Base-by-base conservation (phyloP, 2,329 filamentous ascomycete species). In the Amphichorda felina region DNA sequence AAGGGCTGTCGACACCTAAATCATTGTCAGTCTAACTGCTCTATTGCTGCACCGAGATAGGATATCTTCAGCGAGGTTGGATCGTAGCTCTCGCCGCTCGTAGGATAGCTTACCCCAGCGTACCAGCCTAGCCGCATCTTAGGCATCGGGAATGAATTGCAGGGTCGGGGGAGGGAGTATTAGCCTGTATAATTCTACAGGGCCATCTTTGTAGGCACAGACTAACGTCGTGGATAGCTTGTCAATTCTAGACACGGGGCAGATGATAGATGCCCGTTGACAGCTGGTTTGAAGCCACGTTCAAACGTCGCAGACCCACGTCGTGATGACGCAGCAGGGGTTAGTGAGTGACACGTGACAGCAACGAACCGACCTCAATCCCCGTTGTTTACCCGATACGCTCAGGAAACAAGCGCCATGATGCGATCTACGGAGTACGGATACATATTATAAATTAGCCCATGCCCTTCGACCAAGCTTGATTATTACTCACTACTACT, bases 1-100 rank as follows among this genome's bases (percentile, higher is more conserved):
- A 54, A 94, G 78, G 60, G 79, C 79, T 57, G 82, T 79, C 37
- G 89, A 95, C 59, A 76, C 71, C 82, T 87, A 47, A 11, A 31
- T 6, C 7, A 30, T 24, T 13, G 21, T 25, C 29, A 31, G 27
- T 17, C n/a, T 25, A 22, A 25, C 9, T 24, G 15, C 7, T 30
- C 5, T n/a, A n/a, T n/a, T n/a, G n/a, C n/a, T n/a, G n/a, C n/a
- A n/a, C n/a, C n/a, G n/a, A n/a, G n/a, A n/a, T n/a, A n/a, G n/a
- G n/a, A n/a, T n/a, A 8, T 33, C 9, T 17, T 8, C 10, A 15
- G 30, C 19, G 30, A 25, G 13, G 11, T 15, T 26, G 14, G 9
- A 18, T 18, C 7, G 26, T 14, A 18, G 29, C 13, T 27, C 11
- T 18, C 13, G 19, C 8, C 10, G 26, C 6, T 17, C 10, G 9